Evolutionary conservation across 1,139 yeast species (phyloP).

Genomic region (Pichia sp.): DNA sequence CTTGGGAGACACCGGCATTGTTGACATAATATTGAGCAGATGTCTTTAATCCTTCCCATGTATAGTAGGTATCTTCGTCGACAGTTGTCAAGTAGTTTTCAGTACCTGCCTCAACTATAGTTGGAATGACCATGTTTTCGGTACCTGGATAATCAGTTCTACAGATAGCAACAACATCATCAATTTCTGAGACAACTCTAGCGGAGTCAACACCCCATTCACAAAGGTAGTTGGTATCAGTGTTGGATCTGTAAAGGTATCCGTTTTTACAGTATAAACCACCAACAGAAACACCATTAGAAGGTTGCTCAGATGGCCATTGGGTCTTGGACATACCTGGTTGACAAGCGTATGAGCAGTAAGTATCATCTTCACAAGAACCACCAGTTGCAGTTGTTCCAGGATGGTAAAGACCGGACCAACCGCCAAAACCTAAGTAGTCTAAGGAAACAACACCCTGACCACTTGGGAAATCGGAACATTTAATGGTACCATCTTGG

Average conservation of each 20-base stretch:
- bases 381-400: slow-evolving; percentile 45
- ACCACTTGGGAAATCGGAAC: slow-evolving; percentile 80
- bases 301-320: slow-evolving; percentile 71
- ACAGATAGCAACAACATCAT: slow-evolving; percentile 61
- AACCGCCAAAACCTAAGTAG: slow-evolving; percentile 65
- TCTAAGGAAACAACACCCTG: slow-evolving; percentile 83
- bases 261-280: slow-evolving; percentile 65
- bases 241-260: slow-evolving; percentile 58
- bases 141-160: slow-evolving; percentile 89
- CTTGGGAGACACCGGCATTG: slow-evolving; percentile 67
- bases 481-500: slow-evolving; percentile 71
- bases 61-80: slow-evolving; percentile 51
- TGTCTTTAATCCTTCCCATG: slow-evolving; percentile 58
- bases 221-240: slow-evolving; percentile 55
- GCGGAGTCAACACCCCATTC: slow-evolving; percentile 69
- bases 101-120: slow-evolving; percentile 54
- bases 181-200: slow-evolving; percentile 46
- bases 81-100: slow-evolving; percentile 57
- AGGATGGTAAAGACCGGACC: slow-evolving; percentile 60
- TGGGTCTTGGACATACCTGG: slow-evolving; percentile 89
- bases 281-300: slow-evolving; percentile 71
- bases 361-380: slow-evolving; percentile 62
- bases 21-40: slow-evolving; percentile 78
- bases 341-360: slow-evolving; percentile 83
- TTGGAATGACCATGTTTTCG: slow-evolving; percentile 80